phyloP scores from a whole-genome alignment of 345 rosid genomes.

The Salix udensis region DNA sequence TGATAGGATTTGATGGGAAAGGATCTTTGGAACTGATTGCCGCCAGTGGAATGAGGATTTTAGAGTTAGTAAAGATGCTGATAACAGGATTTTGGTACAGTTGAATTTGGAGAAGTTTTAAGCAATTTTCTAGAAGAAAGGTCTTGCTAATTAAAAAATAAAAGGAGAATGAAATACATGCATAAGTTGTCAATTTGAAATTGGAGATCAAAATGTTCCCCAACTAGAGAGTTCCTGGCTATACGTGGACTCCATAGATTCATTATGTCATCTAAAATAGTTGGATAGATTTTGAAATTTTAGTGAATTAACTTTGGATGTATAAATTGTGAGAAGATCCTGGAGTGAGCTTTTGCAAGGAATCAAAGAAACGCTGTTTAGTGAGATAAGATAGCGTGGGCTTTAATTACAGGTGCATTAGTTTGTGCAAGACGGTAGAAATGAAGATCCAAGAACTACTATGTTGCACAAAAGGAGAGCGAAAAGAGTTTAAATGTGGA shows the following conservation, averaged over 20 bases:
- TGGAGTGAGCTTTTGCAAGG: background rate
- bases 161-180: background rate
- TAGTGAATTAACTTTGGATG: background rate
- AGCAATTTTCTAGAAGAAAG: background rate
- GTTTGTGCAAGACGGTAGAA: background rate
- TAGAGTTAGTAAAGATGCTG: background rate
- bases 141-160: background rate
- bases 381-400: background rate
- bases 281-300: background rate
- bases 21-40: background rate
- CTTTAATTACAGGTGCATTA: background rate
- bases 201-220: background rate
- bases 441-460: background rate
- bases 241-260: background rate
- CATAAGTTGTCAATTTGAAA: background rate
- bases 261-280: background rate
- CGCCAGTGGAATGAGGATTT: background rate
- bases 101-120: conserved; percentile 1
- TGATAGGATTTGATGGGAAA: background rate
- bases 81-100: background rate
- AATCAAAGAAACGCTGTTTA: background rate
- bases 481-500: background rate
- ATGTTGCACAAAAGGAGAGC: background rate
- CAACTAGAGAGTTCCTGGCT: background rate
- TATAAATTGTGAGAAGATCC: background rate